A percentile compares a stretch with the other conserved stretches of the same genome.
Conservation (phyloP, 768 basidiomycete genomes). For the Leucosporidium creatinivorum region DNA sequence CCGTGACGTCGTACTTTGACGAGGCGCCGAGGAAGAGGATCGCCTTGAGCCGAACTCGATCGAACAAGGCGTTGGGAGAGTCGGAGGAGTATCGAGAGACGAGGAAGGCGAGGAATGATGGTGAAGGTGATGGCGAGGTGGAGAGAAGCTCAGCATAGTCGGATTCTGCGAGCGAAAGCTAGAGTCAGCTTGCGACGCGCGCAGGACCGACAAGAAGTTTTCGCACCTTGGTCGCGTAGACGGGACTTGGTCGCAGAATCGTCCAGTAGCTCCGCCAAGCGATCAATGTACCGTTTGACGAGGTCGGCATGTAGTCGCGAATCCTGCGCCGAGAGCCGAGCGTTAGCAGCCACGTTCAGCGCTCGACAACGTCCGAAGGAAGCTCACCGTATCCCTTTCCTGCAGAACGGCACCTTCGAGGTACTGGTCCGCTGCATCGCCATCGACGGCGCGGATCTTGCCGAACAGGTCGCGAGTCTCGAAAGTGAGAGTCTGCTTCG, state of each 20-base stretch:
- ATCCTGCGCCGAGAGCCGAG: conserved; percentile 11
- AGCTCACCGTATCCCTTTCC: conserved; percentile 23
- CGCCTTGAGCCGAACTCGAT: conserved; percentile 22
- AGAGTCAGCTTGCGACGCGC: too few relatives aligned
- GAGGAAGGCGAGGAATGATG: conserved; percentile 24
- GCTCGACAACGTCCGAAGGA: neutral
- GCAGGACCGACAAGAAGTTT: neutral
- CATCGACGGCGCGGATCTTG: conserved; percentile 21
- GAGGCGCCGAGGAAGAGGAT: conserved; percentile 20
- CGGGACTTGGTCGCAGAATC: conserved; percentile 15
- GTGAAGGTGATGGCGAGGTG: neutral
- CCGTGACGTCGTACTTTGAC: conserved; percentile 19
- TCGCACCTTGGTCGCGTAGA: conserved; percentile 20
- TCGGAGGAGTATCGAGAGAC: conserved; percentile 1
- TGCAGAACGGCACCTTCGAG: conserved; percentile 29
- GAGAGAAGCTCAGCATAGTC: conserved; percentile 2
- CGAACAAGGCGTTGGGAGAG: conserved; percentile 1
- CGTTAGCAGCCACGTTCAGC: neutral
- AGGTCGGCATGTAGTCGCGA: conserved; percentile 27
- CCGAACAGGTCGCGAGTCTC: conserved; percentile 26
- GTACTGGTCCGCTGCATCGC: conserved; percentile 25
- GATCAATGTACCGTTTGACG: conserved; percentile 28
- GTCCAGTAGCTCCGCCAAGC: conserved; percentile 9
- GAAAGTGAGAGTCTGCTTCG: conserved; percentile 29
- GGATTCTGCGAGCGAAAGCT: conserved; percentile 4